Evolutionary conservation across 164 flowering plant species (phyloP).

Genomic region (Amborella trichopoda): DNA sequence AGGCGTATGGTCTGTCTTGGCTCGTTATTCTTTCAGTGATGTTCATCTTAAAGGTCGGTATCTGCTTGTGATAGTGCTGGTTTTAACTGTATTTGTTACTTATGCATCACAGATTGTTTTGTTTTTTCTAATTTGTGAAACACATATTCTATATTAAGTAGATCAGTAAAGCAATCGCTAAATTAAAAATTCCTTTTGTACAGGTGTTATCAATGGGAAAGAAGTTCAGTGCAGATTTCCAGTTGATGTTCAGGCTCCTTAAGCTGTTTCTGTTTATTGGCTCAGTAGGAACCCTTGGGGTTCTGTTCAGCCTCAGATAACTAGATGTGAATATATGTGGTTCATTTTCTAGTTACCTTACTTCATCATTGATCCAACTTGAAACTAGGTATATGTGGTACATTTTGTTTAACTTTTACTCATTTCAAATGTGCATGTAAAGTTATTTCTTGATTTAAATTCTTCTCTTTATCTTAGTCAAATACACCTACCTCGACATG

Average conservation of each 20-base stretch:
- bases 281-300: constrained; percentile 29
- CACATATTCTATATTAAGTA: too few species aligned
- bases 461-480: too few species aligned
- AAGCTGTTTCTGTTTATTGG: constrained; percentile 72
- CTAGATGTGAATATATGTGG: constrained; percentile 69
- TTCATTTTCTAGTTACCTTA: constrained; percentile 66
- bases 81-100: too few species aligned
- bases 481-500: too few species aligned
- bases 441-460: too few species aligned
- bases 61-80: too few species aligned
- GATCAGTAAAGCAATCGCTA: neutral
- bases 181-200: constrained; percentile 7
- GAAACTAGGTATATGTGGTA: constrained; percentile 40
- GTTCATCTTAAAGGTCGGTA: constrained; percentile 76
- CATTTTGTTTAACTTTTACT: neutral
- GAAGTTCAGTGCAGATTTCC: constrained; percentile 96
- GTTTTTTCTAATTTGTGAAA: too few species aligned
- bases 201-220: constrained; percentile 95
- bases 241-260: constrained; percentile 86
- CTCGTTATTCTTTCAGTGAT: constrained; percentile 75
- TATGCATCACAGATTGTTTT: too few species aligned
- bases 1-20: constrained; percentile 96
- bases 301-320: constrained; percentile 57
- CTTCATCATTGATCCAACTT: constrained; percentile 93
- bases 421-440: neutral